These are phyloP conservation scores for Phytophthora cryptogea DNA, from an alignment of 352 stramenopile genomes.

Conservation along the genomic window DNA sequence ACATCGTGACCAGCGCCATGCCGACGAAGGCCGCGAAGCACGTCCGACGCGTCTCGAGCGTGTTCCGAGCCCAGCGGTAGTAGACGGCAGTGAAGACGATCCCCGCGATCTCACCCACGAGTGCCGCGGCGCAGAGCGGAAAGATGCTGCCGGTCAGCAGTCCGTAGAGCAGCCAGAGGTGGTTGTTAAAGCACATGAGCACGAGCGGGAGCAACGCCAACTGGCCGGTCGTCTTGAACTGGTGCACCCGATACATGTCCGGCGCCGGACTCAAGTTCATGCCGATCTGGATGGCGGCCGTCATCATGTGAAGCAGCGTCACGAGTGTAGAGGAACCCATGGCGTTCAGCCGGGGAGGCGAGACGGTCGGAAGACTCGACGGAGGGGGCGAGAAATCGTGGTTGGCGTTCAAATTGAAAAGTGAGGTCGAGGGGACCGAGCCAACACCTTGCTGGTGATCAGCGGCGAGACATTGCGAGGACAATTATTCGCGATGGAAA, in stretches of 20 bases:
- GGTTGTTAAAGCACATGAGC: conserved; percentile 51
- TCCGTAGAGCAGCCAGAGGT: conserved; percentile 46
- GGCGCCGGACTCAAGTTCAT: conserved; percentile 43
- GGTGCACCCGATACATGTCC: conserved; percentile 33
- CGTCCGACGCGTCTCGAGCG: conserved; percentile 17
- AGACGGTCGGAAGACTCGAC: conserved; percentile 27
- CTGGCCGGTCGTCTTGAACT: conserved; percentile 35
- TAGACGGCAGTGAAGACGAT: conserved; percentile 35
- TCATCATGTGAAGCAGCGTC: conserved; percentile 33
- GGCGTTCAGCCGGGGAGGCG: conserved; percentile 33
- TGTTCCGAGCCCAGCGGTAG: conserved; percentile 26
- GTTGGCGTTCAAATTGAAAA: conserved; percentile 32
- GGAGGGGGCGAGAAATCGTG: conserved; percentile 24
- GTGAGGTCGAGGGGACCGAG: conserved; percentile 12
- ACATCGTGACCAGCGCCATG: conserved; percentile 33
- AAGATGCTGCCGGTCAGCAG: conserved; percentile 34
- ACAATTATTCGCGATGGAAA: conserved; percentile 23
- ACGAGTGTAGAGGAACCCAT: conserved; percentile 31
- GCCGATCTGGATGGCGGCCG: conserved; percentile 36
- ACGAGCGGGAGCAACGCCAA: conserved; percentile 46
- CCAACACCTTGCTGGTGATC: not conserved
- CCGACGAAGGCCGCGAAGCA: conserved; percentile 13
- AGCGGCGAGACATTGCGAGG: not conserved
- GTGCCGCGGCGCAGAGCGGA: conserved; percentile 27
- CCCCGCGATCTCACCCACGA: conserved; percentile 23